Evolutionary conservation across 345 rosid genomes (phyloP).

Genomic region (Gossypioides kirkii): DNA sequence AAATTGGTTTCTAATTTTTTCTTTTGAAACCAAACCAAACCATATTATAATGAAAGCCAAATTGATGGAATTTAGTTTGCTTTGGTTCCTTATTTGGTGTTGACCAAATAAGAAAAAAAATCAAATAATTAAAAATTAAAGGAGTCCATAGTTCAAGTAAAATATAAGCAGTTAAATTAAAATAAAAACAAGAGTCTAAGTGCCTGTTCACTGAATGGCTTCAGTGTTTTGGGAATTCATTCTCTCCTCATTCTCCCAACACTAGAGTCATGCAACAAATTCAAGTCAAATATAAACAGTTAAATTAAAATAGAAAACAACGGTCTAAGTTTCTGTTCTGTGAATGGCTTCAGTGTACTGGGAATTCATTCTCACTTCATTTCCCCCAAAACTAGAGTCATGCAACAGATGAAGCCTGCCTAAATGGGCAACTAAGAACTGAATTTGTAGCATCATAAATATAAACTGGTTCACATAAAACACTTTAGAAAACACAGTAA

Average conservation of each 20-base stretch:
- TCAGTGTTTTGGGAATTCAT: background rate
- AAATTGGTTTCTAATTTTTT: background rate
- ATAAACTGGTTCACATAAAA: background rate
- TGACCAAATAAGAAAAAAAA: background rate
- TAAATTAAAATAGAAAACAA: background rate
- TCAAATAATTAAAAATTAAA: conserved; percentile 2
- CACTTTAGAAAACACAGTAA: background rate
- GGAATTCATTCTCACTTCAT: background rate
- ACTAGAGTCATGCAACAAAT: background rate
- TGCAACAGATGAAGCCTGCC: background rate
- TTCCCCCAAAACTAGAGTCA: background rate
- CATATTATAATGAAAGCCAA: background rate
- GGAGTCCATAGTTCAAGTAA: background rate
- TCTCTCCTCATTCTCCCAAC: background rate
- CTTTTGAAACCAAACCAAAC: background rate
- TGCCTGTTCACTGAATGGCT: background rate
- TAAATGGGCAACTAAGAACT: background rate
- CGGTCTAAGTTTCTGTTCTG: background rate
- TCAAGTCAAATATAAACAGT: background rate
- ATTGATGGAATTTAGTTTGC: background rate
- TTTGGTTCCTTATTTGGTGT: background rate
- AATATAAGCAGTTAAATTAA: background rate
- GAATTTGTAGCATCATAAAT: background rate
- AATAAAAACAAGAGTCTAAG: background rate
- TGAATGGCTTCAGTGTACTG: background rate